These are phyloP conservation scores for Monilinia vaccinii-corymbosi DNA, from an alignment of 2,329 filamentous ascomycete genomes.

Conservation along the genomic window DNA sequence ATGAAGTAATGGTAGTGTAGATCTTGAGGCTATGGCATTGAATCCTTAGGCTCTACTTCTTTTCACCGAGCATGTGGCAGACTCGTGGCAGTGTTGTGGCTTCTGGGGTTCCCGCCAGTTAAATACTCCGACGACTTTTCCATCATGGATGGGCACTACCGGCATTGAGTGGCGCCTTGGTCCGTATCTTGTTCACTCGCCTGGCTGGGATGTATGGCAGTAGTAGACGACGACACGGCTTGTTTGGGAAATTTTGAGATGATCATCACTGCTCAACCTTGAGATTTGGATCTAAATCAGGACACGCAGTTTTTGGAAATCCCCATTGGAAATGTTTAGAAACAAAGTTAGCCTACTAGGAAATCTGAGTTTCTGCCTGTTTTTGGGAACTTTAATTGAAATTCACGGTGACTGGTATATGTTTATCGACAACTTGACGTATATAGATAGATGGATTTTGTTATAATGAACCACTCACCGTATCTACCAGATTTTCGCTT, in stretches of 20 bases:
- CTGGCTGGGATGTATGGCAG: not conserved
- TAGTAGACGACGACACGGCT: not conserved
- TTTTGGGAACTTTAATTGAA: not conserved
- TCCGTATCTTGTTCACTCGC: not conserved
- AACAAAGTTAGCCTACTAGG: not conserved
- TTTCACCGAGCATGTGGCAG: not conserved
- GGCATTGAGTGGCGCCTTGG: not conserved
- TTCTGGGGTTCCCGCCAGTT: not conserved
- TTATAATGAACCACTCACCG: too few species aligned
- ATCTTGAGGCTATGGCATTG: not conserved
- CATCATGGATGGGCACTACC: not conserved
- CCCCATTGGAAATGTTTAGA: not conserved
- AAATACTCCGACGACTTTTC: not conserved
- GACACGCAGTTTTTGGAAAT: not conserved
- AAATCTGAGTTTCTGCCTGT: not conserved
- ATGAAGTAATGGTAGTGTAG: not conserved
- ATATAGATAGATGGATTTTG: not conserved
- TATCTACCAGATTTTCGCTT: too few species aligned
- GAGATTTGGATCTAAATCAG: not conserved
- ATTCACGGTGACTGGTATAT: not conserved
- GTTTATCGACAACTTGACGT: not conserved
- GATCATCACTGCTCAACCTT: not conserved
- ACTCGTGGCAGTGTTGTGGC: not conserved
- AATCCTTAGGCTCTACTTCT: not conserved
- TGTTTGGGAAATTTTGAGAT: not conserved